Evolutionary conservation across 2,329 filamentous ascomycete genomes (phyloP), one percentile per base, ranked within the genome.

Genomic region (Microsporum audouinii): DNA sequence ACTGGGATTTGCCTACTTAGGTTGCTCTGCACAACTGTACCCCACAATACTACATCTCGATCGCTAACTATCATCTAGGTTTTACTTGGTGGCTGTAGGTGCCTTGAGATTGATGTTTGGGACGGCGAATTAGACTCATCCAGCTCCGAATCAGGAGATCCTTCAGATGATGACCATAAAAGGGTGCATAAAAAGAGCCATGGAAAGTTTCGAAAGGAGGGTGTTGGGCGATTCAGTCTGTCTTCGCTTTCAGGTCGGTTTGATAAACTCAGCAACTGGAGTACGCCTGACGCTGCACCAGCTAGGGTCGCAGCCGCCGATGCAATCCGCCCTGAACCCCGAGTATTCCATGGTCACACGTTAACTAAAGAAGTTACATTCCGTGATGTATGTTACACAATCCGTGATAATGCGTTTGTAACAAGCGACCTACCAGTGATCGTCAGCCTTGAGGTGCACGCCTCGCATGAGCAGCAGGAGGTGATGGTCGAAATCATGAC

Each of bases 71-170:
- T n/a, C 8, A 7, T 58, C 41, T 67, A 89, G 82, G 87, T 88
- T 10, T 83, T 96, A 10, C 78, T 83, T 39, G 82, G 84, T 58
- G 88, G 89, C 56, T 95, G 91, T 69, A 85, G 91, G 63, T 96
- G 91, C 69, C 90, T 96, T 55, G 91, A 96, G 72, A 94, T 96
- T 60, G 92, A 96, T 70, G 90, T 96, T 2, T 96, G 91, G 88
- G 89, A 96, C 72, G 89, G 90, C 10, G 79, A 82, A 49, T 75
- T 75, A 6, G 76, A 72, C 64, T 72, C 77, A 17, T 72, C 69
- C 61, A 73, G 70, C 59, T 68, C 71, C 14, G 71, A 68, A 45
- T 62, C 60, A 17, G 57, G 57, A 5, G 39, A 38, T 7, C 68
- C 65, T n/a, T 60, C 63, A 5, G 64, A 67, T 41, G 63, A 63